A percentile compares a stretch with the other conserved stretches of the same genome.
Conservation (phyloP, 2,329 filamentous ascomycete genomes). For the Venturia pyrina region DNA sequence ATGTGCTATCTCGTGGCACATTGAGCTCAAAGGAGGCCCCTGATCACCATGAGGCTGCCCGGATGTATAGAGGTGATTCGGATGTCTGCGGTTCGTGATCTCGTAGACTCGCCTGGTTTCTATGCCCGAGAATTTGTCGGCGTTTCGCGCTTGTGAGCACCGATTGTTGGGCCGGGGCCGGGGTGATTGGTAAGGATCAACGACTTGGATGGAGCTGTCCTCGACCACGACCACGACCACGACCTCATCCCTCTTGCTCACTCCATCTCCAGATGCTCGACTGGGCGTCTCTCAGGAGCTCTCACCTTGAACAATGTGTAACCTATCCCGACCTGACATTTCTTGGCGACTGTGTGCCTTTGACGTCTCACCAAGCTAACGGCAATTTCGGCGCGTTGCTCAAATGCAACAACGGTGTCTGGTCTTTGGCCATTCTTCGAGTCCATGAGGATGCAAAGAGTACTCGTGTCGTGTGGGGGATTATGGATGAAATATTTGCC, state of each 20-base stretch:
- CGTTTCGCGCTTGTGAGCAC: background rate
- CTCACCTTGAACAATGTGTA: background rate
- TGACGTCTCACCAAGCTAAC: background rate
- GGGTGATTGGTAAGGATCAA: no score
- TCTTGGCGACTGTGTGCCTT: background rate
- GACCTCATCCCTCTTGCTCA: background rate
- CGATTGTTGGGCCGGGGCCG: background rate
- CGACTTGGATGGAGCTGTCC: no score
- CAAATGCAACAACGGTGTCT: background rate
- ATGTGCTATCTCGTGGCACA: background rate
- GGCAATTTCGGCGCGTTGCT: background rate
- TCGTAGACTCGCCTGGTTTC: background rate
- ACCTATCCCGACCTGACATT: background rate
- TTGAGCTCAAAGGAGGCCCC: background rate
- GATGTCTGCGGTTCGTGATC: background rate
- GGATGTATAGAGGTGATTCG: background rate
- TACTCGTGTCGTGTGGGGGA: background rate
- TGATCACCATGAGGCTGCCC: background rate
- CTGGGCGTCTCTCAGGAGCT: background rate
- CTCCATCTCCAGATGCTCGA: background rate
- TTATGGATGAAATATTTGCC: background rate
- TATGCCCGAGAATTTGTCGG: background rate
- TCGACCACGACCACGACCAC: background rate
- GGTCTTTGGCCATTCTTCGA: background rate
- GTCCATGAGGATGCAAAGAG: background rate